phyloP scores from a whole-genome alignment of 257 asterid genomes.

The Solanum appendiculatum region DNA sequence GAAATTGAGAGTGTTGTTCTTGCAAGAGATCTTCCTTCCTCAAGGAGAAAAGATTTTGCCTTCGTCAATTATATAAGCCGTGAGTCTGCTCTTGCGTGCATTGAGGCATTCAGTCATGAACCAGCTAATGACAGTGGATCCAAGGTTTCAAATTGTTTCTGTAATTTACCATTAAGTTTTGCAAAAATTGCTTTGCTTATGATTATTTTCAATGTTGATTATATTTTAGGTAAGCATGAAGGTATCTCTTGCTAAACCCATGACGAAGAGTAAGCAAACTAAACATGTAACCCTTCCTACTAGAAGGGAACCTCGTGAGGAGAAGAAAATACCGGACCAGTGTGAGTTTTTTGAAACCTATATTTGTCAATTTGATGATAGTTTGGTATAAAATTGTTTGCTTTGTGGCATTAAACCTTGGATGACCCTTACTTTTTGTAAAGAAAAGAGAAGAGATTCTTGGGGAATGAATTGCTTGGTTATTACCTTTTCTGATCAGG shows the following conservation, averaged over 20 bases:
- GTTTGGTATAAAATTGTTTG: neutral
- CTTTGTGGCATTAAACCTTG: neutral
- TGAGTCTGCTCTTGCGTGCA: conserved; percentile 64
- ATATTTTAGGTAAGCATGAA: conserved; percentile 36
- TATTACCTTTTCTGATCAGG: neutral
- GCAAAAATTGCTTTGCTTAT: neutral
- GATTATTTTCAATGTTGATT: conserved; percentile 5
- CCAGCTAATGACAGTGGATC: conserved; percentile 27
- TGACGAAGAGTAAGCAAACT: conserved; percentile 23
- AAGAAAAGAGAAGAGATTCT: neutral
- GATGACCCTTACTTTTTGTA: neutral
- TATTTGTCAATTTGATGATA: neutral
- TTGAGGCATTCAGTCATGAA: conserved; percentile 37
- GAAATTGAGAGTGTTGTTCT: conserved; percentile 55
- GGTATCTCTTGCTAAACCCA: conserved; percentile 56
- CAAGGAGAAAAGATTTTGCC: conserved; percentile 64
- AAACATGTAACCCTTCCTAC: conserved; percentile 15
- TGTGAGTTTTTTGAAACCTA: conserved; percentile 22
- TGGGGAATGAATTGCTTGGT: neutral
- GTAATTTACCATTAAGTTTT: neutral
- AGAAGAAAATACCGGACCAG: conserved; percentile 14
- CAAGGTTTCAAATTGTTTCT: conserved; percentile 25
- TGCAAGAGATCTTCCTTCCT: conserved; percentile 43
- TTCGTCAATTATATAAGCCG: conserved; percentile 46
- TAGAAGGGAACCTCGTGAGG: conserved; percentile 18